Evolutionary conservation across 2,329 filamentous ascomycete species (phyloP).

Genomic region (Scytalidium lignicola): DNA sequence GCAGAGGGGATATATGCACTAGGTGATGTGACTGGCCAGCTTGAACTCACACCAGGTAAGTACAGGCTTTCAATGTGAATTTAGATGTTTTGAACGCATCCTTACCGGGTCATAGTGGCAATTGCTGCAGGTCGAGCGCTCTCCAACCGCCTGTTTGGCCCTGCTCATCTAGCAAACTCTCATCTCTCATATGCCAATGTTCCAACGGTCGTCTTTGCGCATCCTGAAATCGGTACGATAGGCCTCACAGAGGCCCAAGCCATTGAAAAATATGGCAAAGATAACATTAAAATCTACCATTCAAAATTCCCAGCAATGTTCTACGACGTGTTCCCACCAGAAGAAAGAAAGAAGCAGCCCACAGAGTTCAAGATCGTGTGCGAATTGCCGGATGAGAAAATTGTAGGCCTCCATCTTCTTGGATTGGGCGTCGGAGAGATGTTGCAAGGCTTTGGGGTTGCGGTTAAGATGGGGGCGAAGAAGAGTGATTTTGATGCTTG

Average conservation of each 20-base stretch:
- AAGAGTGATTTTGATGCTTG: slow-evolving; percentile 73
- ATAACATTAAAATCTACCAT: slow-evolving; percentile 44
- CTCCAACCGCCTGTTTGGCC: slow-evolving; percentile 43
- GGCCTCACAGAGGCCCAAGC: slow-evolving; percentile 46
- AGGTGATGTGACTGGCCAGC: slow-evolving; percentile 45
- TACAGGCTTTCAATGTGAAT: background rate
- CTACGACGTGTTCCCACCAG: slow-evolving; percentile 38
- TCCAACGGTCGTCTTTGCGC: slow-evolving; percentile 46
- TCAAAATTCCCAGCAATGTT: slow-evolving; percentile 45
- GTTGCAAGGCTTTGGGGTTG: slow-evolving; percentile 73
- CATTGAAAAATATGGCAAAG: slow-evolving; percentile 39
- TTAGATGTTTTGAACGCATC: background rate
- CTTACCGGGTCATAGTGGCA: slow-evolving; percentile 38
- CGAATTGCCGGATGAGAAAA: slow-evolving; percentile 41
- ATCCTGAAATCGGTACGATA: slow-evolving; percentile 43
- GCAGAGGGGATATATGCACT: slow-evolving; percentile 42
- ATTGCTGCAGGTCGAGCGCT: slow-evolving; percentile 46
- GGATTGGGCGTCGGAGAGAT: slow-evolving; percentile 56
- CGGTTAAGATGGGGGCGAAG: slow-evolving; percentile 74
- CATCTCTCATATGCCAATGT: slow-evolving; percentile 44
- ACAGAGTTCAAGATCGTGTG: slow-evolving; percentile 47
- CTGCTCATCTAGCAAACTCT: slow-evolving; percentile 35
- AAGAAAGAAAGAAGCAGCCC: slow-evolving; percentile 42
- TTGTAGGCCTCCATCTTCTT: slow-evolving; percentile 45
- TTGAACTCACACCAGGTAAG: slow-evolving; percentile 44